Base-by-base conservation (phyloP, 768 basidiomycete genomes). In the Boletus rubropictus region DNA sequence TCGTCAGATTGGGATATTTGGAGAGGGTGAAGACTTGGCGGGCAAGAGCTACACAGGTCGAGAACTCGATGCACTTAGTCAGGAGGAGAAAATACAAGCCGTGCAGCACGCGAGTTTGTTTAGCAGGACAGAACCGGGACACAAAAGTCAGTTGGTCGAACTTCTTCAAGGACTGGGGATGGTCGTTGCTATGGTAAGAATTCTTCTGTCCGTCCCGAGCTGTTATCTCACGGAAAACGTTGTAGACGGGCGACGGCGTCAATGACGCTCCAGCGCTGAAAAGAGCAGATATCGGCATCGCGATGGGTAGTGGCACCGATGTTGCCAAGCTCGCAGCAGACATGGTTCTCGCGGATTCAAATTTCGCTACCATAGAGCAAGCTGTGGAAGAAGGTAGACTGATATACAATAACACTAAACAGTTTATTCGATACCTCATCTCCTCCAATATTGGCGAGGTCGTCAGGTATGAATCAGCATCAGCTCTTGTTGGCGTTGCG, bases 321-420 rank as follows among this genome's bases (percentile, higher is more conserved):
- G 95, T 99, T 35, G 95, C 95, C 51, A 98, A 97, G 70, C 73
- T 96, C 50, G 96, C 95, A 4, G 91, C 95, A 7, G 95, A 99
- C 67, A 95, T 99, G 92, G 93, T 99, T 25, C 80, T 94, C 42
- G 88, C 90, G 5, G 93, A 95, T 66, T 93, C 93, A 39, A 98
- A 98, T 73, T 99, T 99, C 68, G 85, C 92, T 10, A 94, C 93
- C 7, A 97, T 99, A 68, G 94, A 96, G 66, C 75, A 82, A 57
- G 95, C 95, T 7, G 93, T 99, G 37, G 95, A 98, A 67, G 95
- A 99, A 71, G 95, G 95, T 57, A 76, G 95, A 68, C 76, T 95
- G 48, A 99, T 98, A 61, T 98, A 97, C 70, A 97, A 97, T 72
- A 99, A 99, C 71, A 98, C 94, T 37, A 99, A 99, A 72, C 95